Conservation (phyloP, 192 early-diverging fungal genomes). For the Podila epigama region DNA sequence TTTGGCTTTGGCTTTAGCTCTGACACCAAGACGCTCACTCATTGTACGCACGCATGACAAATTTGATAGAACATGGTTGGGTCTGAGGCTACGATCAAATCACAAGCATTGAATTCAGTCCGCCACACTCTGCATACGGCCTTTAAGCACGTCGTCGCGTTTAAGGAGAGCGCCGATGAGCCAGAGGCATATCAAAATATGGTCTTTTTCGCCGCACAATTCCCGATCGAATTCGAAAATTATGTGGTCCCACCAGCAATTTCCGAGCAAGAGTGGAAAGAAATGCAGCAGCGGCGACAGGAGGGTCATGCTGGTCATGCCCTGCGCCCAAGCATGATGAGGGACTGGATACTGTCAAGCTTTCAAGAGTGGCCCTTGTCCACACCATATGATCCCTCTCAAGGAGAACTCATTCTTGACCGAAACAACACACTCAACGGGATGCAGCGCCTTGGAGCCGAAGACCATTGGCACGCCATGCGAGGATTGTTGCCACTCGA, state of each 20-base stretch:
- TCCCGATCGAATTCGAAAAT: conserved; percentile 31
- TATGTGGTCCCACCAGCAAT: conserved; percentile 46
- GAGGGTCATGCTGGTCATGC: conserved; percentile 42
- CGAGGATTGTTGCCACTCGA: conserved; percentile 67
- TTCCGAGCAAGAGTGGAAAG: conserved; percentile 67
- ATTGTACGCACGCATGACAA: neutral
- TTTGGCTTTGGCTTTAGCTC: conserved; percentile 1
- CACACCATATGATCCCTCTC: conserved; percentile 30
- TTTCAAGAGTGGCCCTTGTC: conserved; percentile 55
- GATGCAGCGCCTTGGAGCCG: conserved; percentile 64
- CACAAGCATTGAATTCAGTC: conserved; percentile 65
- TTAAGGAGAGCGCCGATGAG: conserved; percentile 62
- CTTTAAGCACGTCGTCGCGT: conserved; percentile 73
- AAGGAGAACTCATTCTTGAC: conserved; percentile 67
- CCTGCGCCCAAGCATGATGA: conserved; percentile 51
- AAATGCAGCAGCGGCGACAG: conserved; percentile 50
- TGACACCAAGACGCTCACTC: neutral
- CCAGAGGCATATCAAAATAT: conserved; percentile 68
- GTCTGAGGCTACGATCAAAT: conserved; percentile 54
- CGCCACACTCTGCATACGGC: conserved; percentile 68
- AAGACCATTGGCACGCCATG: conserved; percentile 81
- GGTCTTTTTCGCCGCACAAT: conserved; percentile 43
- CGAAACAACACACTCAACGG: conserved; percentile 65
- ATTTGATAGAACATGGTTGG: conserved; percentile 81
- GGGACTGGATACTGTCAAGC: conserved; percentile 54